Evolutionary conservation across 2,329 filamentous ascomycete species (phyloP).

Genomic region (Xylaria sp.): DNA sequence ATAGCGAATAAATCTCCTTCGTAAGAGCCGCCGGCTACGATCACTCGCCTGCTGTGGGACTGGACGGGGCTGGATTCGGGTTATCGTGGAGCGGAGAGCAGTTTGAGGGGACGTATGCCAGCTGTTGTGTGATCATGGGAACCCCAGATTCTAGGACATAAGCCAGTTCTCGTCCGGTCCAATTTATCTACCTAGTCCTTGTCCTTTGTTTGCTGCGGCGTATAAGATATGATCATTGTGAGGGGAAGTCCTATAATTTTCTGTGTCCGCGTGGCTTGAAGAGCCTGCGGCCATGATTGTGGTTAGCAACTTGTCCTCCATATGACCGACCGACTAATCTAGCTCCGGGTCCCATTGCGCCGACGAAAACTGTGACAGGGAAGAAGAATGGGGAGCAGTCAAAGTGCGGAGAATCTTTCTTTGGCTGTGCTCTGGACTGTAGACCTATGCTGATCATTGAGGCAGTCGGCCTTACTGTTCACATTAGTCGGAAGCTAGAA

Average conservation of each 20-base stretch:
- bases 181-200: constrained; percentile 12
- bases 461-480: constrained; percentile 3
- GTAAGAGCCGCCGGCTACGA: constrained; percentile 7
- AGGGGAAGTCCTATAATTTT: constrained; percentile 22
- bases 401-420: constrained; percentile 7
- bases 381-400: not conserved
- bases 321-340: constrained; percentile 8
- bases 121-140: constrained; percentile 23
- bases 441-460: constrained; percentile 2
- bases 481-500: constrained; percentile 15
- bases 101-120: not conserved
- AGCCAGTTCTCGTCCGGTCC: constrained; percentile 4
- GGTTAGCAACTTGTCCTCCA: constrained; percentile 3
- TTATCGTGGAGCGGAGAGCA: not conserved
- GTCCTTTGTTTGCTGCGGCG: not conserved
- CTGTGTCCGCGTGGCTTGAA: constrained; percentile 27
- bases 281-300: constrained; percentile 13
- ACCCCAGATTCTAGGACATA: constrained; percentile 12
- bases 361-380: constrained; percentile 10
- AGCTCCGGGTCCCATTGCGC: constrained; percentile 17
- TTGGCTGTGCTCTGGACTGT: constrained; percentile 5
- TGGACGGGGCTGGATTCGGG: constrained; percentile 3
- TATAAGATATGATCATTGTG: constrained; percentile 18
- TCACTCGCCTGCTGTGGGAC: constrained; percentile 12
- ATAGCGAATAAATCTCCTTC: not conserved